A percentile compares a stretch with the other conserved stretches of the same genome.
These are phyloP conservation scores for Daldinia grandis DNA, from an alignment of 495 filamentous ascomycete genomes.

Conservation along the genomic window DNA sequence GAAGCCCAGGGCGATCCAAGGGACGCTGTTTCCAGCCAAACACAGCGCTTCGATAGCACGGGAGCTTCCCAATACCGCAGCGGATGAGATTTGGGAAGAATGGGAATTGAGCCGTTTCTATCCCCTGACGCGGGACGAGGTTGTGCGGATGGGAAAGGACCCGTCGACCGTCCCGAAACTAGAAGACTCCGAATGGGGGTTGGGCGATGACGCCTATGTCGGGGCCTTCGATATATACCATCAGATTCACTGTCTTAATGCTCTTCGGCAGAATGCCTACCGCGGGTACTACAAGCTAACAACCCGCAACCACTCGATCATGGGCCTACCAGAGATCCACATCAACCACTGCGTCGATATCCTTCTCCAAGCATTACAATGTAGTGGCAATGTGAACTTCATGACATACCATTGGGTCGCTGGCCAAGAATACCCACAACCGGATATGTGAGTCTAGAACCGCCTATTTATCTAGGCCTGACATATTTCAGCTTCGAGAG, in stretches of 20 bases:
- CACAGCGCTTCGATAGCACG: constrained; percentile 41
- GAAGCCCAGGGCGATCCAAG: constrained; percentile 25
- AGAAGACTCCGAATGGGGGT: constrained; percentile 45
- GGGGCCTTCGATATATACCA: constrained; percentile 49
- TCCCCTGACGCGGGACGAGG: constrained; percentile 42
- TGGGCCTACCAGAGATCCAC: constrained; percentile 38
- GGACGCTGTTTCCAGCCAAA: constrained; percentile 34
- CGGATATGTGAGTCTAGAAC: constrained; percentile 47
- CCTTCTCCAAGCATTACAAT: constrained; percentile 49
- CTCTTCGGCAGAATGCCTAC: constrained; percentile 47
- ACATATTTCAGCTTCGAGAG: neutral
- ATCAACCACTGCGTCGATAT: constrained; percentile 49
- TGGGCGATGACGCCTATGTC: constrained; percentile 51
- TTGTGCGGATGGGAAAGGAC: constrained; percentile 50
- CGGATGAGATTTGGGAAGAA: constrained; percentile 46
- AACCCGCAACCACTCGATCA: constrained; percentile 24
- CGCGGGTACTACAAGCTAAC: constrained; percentile 44
- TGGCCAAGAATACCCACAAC: constrained; percentile 46
- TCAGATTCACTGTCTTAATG: constrained; percentile 50
- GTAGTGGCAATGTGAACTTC: constrained; percentile 47
- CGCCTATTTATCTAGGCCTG: neutral
- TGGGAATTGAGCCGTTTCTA: constrained; percentile 46
- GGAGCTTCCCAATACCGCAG: constrained; percentile 41
- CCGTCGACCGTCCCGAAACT: constrained; percentile 46
- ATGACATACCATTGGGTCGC: constrained; percentile 50